These are phyloP conservation scores for Ambrosiella beaveri DNA, from an alignment of 2,329 filamentous ascomycete genomes.

Conservation along the genomic window DNA sequence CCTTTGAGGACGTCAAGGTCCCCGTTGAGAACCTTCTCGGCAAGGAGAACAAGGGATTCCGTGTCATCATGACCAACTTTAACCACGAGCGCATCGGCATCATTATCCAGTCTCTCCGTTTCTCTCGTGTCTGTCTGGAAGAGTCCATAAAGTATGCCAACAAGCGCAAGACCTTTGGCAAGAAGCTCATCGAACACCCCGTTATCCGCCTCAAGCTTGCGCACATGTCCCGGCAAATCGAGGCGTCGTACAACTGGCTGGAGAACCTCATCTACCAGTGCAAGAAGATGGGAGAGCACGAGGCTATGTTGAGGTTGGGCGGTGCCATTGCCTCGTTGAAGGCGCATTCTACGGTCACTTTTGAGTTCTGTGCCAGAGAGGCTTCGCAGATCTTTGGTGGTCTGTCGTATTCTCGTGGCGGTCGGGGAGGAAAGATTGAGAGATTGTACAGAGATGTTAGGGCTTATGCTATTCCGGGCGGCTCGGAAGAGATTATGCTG, in stretches of 20 bases:
- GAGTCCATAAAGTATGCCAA: conserved; percentile 92
- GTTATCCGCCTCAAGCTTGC: conserved; percentile 96
- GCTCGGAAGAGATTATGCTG: conserved; percentile 96
- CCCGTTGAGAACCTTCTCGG: conserved; percentile 97
- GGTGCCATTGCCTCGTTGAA: conserved; percentile 88
- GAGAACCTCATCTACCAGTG: conserved; percentile 92
- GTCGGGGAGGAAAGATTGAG: conserved; percentile 92
- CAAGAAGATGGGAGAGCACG: conserved; percentile 78
- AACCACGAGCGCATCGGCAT: conserved; percentile 99
- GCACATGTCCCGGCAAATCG: conserved; percentile 95
- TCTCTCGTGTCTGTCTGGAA: conserved; percentile 92
- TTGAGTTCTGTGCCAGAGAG: conserved; percentile 94
- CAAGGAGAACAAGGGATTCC: conserved; percentile 95
- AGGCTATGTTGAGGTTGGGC: conserved; percentile 90
- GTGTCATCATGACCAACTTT: conserved; percentile 96
- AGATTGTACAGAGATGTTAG: conserved; percentile 85
- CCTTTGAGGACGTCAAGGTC: conserved; percentile 97
- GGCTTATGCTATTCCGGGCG: conserved; percentile 90
- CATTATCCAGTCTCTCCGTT: conserved; percentile 91
- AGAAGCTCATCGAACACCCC: conserved; percentile 89
- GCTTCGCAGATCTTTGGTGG: conserved; percentile 96
- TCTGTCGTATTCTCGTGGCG: conserved; percentile 76
- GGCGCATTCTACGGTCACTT: conserved; percentile 82
- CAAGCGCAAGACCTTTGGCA: conserved; percentile 93
- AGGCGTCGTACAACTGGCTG: conserved; percentile 92